Conservation (phyloP, 257 asterid genomes). For the Anisodus tanguticus region DNA sequence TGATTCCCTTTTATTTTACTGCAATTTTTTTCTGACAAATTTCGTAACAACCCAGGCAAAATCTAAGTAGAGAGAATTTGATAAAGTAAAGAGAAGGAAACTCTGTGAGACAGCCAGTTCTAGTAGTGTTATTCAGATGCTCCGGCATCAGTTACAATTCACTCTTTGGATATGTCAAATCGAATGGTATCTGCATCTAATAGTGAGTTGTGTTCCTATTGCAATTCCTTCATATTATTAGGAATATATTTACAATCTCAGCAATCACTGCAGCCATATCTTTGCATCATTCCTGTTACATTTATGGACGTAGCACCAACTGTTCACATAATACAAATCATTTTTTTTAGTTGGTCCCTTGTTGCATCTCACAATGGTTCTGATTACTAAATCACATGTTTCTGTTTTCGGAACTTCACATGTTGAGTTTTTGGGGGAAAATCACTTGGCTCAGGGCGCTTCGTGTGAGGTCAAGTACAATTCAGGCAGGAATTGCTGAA, state of each 20-base stretch:
- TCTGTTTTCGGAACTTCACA: not conserved
- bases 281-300: not conserved
- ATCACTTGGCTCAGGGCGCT: not conserved
- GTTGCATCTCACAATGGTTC: not conserved
- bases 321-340: not conserved
- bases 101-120: conserved; percentile 4
- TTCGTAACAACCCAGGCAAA: not conserved
- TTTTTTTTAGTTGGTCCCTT: not conserved
- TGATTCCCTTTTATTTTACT: not conserved
- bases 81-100: not conserved
- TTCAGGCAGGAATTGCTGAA: not conserved
- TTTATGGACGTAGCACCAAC: not conserved
- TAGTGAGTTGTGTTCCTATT: not conserved
- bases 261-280: not conserved
- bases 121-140: not conserved
- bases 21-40: not conserved
- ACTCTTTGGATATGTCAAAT: not conserved
- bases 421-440: not conserved
- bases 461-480: not conserved
- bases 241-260: not conserved
- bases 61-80: not conserved
- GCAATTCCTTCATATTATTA: not conserved
- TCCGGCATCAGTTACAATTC: not conserved
- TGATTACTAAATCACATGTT: not conserved
- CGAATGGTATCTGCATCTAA: not conserved